phyloP scores from a whole-genome alignment of 352 stramenopile genomes.

The Phytophthora uliginosa region DNA sequence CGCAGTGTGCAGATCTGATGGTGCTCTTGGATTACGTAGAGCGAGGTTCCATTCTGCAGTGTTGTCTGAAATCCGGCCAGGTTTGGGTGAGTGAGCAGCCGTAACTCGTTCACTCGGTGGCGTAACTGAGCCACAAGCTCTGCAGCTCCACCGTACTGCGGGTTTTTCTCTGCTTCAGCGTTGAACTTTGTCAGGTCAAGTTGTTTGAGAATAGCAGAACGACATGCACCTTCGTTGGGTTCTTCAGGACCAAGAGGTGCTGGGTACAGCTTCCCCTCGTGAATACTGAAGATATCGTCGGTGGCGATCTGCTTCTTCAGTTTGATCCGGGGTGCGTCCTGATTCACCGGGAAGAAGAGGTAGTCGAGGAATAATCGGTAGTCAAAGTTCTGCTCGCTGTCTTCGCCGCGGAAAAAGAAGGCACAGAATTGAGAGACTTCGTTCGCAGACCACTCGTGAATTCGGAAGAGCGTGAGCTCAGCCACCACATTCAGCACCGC shows the following conservation, averaged over 20 bases:
- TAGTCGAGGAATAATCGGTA: slow-evolving; percentile 64
- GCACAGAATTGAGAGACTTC: slow-evolving; percentile 47
- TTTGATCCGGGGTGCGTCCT: slow-evolving; percentile 16
- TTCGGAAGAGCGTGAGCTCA: slow-evolving; percentile 39
- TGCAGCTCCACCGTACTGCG: slow-evolving; percentile 3
- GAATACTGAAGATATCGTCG: slow-evolving; percentile 27
- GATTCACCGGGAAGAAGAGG: slow-evolving; percentile 62
- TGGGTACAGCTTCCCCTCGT: slow-evolving; percentile 25
- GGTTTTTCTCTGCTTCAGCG: slow-evolving; percentile 7
- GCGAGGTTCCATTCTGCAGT: slow-evolving; percentile 36
- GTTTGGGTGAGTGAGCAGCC: slow-evolving; percentile 56
- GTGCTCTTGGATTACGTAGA: slow-evolving; percentile 51
- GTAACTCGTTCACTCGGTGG: slow-evolving; percentile 47
- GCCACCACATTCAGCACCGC: slow-evolving; percentile 42
- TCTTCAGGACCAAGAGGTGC: slow-evolving; percentile 12
- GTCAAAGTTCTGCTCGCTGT: slow-evolving; percentile 37
- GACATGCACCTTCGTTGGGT: neutral
- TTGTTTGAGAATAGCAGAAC: slow-evolving; percentile 30
- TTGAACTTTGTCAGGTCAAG: slow-evolving; percentile 16
- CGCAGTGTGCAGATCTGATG: slow-evolving; percentile 58
- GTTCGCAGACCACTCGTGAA: slow-evolving; percentile 41
- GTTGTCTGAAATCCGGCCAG: slow-evolving; percentile 50
- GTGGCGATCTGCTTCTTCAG: slow-evolving; percentile 27
- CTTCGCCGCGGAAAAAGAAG: slow-evolving; percentile 43
- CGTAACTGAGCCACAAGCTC: slow-evolving; percentile 31